phyloP scores from a whole-genome alignment of 169 alveolate genomes.

The Besnoitia besnoiti region DNA sequence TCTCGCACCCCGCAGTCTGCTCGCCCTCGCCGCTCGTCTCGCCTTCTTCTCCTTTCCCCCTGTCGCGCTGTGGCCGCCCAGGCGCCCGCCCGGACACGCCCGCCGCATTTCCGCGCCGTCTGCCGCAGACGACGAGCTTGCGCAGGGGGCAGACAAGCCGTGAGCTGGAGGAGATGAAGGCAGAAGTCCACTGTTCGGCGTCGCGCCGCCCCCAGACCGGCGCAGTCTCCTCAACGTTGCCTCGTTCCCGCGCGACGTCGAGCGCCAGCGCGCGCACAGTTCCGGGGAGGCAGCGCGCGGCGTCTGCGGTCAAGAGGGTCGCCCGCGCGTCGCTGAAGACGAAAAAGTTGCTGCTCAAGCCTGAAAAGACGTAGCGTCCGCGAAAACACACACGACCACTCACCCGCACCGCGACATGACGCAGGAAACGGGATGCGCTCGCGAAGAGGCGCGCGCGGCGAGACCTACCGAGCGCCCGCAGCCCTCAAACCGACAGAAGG shows the following conservation, averaged over 20 bases:
- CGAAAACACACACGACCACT: no score
- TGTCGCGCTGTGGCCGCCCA: not conserved
- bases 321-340: not conserved
- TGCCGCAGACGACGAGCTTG: not conserved
- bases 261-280: not conserved
- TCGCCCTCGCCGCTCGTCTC: not conserved
- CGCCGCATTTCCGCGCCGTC: not conserved
- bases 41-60: not conserved
- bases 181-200: not conserved
- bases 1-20: not conserved
- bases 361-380: no score
- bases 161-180: not conserved
- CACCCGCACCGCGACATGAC: no score
- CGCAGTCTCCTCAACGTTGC: not conserved
- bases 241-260: not conserved
- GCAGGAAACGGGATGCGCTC: no score
- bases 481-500: no score
- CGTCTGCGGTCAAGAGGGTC: not conserved
- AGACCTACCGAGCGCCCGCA: no score
- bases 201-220: not conserved
- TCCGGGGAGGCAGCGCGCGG: not conserved
- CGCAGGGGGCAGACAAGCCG: not conserved
- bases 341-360: slow-evolving; percentile 22
- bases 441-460: no score
- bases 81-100: not conserved